A percentile compares a stretch with the other conserved stretches of the same genome.
phyloP scores from a whole-genome alignment of 2,329 filamentous ascomycete species.

The Pestalotiopsis sp. region DNA sequence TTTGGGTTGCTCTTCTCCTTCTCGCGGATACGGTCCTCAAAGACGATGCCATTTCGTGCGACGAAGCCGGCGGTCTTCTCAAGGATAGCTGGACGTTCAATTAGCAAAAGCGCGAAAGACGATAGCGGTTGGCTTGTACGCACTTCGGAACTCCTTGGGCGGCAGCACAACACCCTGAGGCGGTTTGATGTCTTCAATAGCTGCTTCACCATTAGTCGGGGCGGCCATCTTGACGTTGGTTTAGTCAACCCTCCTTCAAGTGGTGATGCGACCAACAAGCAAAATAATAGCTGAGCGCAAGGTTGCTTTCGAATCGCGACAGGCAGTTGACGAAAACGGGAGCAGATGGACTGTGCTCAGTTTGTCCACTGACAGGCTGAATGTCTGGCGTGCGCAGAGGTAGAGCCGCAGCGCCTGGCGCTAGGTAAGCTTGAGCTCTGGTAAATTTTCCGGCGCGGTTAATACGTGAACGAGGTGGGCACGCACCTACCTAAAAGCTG shows the following conservation, averaged over 20 bases:
- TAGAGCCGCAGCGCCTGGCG: background rate
- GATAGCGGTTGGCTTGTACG: slow-evolving; percentile 12
- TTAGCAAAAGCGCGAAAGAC: slow-evolving; percentile 34
- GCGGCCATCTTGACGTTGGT: slow-evolving; percentile 37
- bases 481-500: background rate
- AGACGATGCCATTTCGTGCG: slow-evolving; percentile 66
- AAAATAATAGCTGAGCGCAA: background rate
- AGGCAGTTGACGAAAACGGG: background rate
- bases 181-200: slow-evolving; percentile 72
- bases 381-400: background rate
- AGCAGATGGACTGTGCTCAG: background rate
- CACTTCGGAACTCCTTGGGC: slow-evolving; percentile 80
- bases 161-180: slow-evolving; percentile 85
- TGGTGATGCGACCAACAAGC: background rate
- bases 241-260: slow-evolving; percentile 21
- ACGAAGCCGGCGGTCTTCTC: slow-evolving; percentile 97
- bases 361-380: background rate
- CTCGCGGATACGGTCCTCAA: slow-evolving; percentile 82
- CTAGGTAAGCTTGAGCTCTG: background rate
- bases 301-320: slow-evolving; percentile 6
- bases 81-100: slow-evolving; percentile 52
- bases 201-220: slow-evolving; percentile 54
- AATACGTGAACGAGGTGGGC: background rate
- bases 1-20: slow-evolving; percentile 86
- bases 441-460: background rate